Evolutionary conservation across 2,329 filamentous ascomycete species (phyloP).

Genomic region (Monosporascus sp.): DNA sequence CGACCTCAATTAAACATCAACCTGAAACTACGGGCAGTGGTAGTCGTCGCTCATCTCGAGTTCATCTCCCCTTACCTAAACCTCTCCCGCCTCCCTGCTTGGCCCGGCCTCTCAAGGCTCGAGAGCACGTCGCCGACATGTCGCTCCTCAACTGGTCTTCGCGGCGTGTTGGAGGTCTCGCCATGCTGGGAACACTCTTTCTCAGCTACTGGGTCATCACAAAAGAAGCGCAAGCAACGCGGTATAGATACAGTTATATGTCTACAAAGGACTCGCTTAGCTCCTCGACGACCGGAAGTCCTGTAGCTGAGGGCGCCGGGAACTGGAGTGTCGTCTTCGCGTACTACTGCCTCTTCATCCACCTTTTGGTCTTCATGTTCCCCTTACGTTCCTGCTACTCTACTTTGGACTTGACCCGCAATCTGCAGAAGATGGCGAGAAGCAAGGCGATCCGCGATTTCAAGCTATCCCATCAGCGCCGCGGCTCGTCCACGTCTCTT

Average conservation of each 20-base stretch:
- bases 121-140: slow-evolving; percentile 33
- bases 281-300: slow-evolving; percentile 26
- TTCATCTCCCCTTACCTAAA: slow-evolving; percentile 6
- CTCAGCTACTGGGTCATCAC: slow-evolving; percentile 53
- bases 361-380: slow-evolving; percentile 59
- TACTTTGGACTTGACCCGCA: slow-evolving; percentile 51
- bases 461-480: slow-evolving; percentile 42
- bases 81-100: slow-evolving; percentile 10
- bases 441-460: slow-evolving; percentile 42
- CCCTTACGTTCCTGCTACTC: slow-evolving; percentile 58
- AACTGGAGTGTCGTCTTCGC: slow-evolving; percentile 51
- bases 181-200: slow-evolving; percentile 42
- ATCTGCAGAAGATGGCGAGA: slow-evolving; percentile 40
- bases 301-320: slow-evolving; percentile 36
- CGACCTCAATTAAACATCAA: no score
- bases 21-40: no score
- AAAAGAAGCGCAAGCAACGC: slow-evolving; percentile 39
- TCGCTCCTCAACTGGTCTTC: slow-evolving; percentile 50
- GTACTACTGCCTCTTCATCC: slow-evolving; percentile 61
- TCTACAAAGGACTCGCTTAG: slow-evolving; percentile 33
- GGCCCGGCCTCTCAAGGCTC: slow-evolving; percentile 15
- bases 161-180: slow-evolving; percentile 49
- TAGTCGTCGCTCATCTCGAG: no score
- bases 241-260: slow-evolving; percentile 39
- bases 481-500: slow-evolving; percentile 48